Percentiles rank a stretch among this genome's conserved stretches.
These are phyloP conservation scores for Aspergillus novofumigatus DNA, from an alignment of 2,329 filamentous ascomycete genomes.

Conservation along the genomic window DNA sequence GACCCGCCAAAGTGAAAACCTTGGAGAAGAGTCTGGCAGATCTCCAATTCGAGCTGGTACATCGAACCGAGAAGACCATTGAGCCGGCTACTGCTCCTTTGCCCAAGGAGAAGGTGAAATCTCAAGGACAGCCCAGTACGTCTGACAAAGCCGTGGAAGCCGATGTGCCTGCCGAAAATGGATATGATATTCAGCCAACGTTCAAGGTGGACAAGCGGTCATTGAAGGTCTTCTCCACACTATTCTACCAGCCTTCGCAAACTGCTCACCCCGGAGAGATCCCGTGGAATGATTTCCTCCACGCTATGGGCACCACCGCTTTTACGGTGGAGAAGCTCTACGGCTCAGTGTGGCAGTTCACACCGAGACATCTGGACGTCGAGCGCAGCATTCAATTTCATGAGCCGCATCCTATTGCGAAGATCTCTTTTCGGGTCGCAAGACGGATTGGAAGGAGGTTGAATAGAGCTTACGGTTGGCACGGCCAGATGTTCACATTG, in stretches of 20 bases:
- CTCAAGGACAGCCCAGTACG: conserved; percentile 3
- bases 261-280: conserved; percentile 46
- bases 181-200: conserved; percentile 18
- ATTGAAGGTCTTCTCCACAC: conserved; percentile 40
- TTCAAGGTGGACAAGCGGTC: conserved; percentile 36
- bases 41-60: neutral
- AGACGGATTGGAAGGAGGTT: conserved; percentile 49
- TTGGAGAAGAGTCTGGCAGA: neutral
- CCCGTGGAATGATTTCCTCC: conserved; percentile 51
- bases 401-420: conserved; percentile 54
- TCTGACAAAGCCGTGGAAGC: neutral
- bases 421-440: conserved; percentile 48
- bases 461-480: conserved; percentile 50
- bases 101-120: conserved; percentile 12
- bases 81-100: neutral
- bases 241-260: conserved; percentile 37
- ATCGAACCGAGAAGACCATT: neutral
- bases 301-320: conserved; percentile 48
- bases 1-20: neutral
- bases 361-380: conserved; percentile 39
- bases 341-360: conserved; percentile 60
- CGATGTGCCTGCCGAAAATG: neutral
- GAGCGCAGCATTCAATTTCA: conserved; percentile 56
- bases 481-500: conserved; percentile 40
- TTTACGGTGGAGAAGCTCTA: conserved; percentile 56